phyloP scores from a whole-genome alignment of 2,329 filamentous ascomycete genomes.

The Aspergillus puulaauensis region DNA sequence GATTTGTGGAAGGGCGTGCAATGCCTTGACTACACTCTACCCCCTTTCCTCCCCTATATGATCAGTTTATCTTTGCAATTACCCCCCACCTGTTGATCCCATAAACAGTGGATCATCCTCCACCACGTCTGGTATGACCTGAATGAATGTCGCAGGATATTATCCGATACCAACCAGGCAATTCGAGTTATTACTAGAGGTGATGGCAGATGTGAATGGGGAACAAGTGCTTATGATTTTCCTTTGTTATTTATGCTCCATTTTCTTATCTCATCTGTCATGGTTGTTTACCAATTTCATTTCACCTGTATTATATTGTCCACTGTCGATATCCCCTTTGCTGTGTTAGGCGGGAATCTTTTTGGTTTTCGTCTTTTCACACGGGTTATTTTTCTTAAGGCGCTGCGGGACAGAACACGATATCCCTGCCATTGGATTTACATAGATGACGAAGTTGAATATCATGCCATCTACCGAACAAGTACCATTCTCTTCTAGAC shows the following conservation, averaged over 20 bases:
- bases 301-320: neutral
- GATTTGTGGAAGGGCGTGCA: neutral
- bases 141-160: neutral
- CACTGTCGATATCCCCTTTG: neutral
- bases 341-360: neutral
- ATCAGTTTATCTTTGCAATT: neutral
- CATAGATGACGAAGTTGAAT: neutral
- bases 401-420: neutral
- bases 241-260: constrained; percentile 3
- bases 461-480: neutral
- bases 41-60: neutral
- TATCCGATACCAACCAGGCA: neutral
- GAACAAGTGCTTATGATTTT: neutral
- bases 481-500: no score
- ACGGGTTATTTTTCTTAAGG: neutral
- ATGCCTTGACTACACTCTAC: neutral
- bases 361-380: neutral
- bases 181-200: neutral
- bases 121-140: neutral
- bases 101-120: neutral
- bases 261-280: neutral
- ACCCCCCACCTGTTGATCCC: neutral
- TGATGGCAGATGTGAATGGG: neutral
- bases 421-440: neutral
- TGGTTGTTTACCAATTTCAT: neutral